A percentile compares a stretch with the other conserved stretches of the same genome.
These are phyloP conservation scores for Cicer yamashitae DNA, from an alignment of 306 rosid species.

Conservation along the genomic window DNA sequence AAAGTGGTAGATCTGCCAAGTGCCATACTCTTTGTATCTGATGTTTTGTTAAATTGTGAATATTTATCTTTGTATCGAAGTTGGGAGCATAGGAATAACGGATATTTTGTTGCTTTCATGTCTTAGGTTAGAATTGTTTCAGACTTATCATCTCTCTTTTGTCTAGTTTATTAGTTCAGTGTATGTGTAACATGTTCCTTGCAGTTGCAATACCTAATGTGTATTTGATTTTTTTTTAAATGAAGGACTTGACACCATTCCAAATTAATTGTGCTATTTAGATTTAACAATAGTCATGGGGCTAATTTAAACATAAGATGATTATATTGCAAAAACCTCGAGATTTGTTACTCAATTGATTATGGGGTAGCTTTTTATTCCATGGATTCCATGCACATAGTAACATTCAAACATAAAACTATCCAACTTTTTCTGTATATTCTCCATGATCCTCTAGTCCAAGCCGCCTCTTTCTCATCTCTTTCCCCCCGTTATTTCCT, in stretches of 20 bases:
- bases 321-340: neutral
- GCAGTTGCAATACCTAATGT: conserved; percentile 26
- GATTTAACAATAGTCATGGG: neutral
- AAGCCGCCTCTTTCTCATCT: neutral
- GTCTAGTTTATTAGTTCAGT: conserved; percentile 4
- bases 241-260: neutral
- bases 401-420: neutral
- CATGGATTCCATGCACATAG: neutral
- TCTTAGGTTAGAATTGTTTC: neutral
- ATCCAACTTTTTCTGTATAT: neutral
- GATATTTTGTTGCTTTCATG: conserved; percentile 20
- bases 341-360: neutral
- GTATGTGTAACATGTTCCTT: conserved; percentile 29
- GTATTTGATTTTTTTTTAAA: neutral
- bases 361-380: neutral
- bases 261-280: neutral
- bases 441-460: neutral
- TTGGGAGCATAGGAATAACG: conserved; percentile 6
- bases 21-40: neutral
- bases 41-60: neutral
- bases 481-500: neutral
- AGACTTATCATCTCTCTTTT: neutral
- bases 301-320: neutral
- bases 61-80: neutral
- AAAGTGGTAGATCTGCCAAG: conserved; percentile 10